Conservation (phyloP, 164 flowering plant species). For the Nymphaea thermarum region DNA sequence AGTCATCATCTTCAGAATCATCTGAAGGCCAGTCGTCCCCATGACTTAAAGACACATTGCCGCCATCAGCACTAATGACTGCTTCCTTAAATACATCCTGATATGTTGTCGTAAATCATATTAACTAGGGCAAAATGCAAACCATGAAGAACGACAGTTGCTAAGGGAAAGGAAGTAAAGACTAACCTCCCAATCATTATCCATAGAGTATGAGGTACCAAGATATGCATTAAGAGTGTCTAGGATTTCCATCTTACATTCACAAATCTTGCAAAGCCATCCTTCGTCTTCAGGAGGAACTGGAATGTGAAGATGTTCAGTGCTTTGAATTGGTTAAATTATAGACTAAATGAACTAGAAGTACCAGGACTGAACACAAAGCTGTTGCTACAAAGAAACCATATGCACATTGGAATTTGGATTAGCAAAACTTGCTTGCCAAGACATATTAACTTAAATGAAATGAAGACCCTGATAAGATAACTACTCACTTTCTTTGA, state of each 20-base stretch:
- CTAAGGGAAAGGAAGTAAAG: background rate
- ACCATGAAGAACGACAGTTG: background rate
- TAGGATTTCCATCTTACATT: slow-evolving; percentile 79
- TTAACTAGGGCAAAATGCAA: background rate
- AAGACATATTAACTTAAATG: background rate
- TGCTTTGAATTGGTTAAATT: background rate
- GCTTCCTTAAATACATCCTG: slow-evolving; percentile 89
- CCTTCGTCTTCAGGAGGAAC: slow-evolving; percentile 95
- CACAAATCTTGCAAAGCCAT: slow-evolving; percentile 89
- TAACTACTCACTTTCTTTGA: background rate
- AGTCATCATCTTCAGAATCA: slow-evolving; percentile 93
- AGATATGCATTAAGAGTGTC: slow-evolving; percentile 88
- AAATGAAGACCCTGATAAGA: background rate
- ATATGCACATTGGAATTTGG: background rate
- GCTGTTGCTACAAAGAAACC: background rate
- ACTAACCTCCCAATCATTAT: slow-evolving; percentile 73
- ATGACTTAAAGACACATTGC: slow-evolving; percentile 21
- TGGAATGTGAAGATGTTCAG: slow-evolving; percentile 14
- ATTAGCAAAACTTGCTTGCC: background rate
- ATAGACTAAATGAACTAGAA: background rate
- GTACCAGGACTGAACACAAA: background rate
- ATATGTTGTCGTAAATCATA: background rate
- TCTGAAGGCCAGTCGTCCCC: slow-evolving; percentile 94
- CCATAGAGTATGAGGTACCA: slow-evolving; percentile 55
- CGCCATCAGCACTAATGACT: slow-evolving; percentile 46